Base-by-base conservation (phyloP, 345 rosid species). In the Eucalyptus sp. region DNA sequence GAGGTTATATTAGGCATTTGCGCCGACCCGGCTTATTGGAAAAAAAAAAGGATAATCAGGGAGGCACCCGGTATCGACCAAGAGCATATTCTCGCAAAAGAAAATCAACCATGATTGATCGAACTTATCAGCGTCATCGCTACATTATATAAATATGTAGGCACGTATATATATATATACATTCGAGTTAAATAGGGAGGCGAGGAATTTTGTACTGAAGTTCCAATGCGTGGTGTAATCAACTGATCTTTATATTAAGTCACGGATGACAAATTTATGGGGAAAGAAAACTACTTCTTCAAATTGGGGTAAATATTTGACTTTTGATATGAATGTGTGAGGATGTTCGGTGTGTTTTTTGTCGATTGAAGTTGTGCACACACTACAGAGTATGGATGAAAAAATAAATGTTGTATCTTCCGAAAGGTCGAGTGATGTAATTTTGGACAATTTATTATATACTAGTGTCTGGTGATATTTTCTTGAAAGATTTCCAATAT, bases 321-420 rank as follows among this genome's bases (percentile, higher is more conserved):
- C n/a, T 25, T 60, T 20, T 7, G 14, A 0, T 29, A 62, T 3
- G 33, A 13, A 62, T 13, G 8, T 1, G 4, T 13, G 31, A 62
- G 9, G 71, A 62, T 29, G 31, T 62, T 62, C 3, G 18, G 33
- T 15, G 16, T 29, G 16, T 62, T 29, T 3, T 7, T 6, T 29
- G 5, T 29, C 9, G 3, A 62, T 29, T 5, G 4, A 29, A 62
- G 31, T 62, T 5, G 0, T 29, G 71, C 18, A n/a, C 5, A 7
- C 2, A n/a, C 5, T 64, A 14, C 0, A 0, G 3, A n/a, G 18
- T n/a, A 7, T 7, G 5, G 3, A 33, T 4, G 10, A 33, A n/a
- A 64, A 64, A 64, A 64, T 3, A 64, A 14, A 8, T 7, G 5
- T 64, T 3, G 17, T n/a, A 7, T 8, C 20, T n/a, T 64, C 4